These are phyloP conservation scores for Centrapalus pauciflorus DNA, from an alignment of 129 eudicot species.

Conservation along the genomic window DNA sequence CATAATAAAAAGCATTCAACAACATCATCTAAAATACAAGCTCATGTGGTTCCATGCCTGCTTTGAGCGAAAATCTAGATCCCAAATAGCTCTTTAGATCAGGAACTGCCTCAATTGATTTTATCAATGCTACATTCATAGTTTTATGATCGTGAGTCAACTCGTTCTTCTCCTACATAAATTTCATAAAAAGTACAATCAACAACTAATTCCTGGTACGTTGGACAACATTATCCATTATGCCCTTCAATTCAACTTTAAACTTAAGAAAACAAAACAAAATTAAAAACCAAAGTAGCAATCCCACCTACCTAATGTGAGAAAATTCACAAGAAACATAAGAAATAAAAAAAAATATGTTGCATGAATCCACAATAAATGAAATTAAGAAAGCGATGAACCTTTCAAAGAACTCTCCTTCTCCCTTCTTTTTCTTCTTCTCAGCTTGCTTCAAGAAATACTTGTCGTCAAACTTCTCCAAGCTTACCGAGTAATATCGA, in stretches of 20 bases:
- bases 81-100: constrained; percentile 58
- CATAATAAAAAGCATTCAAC: not conserved
- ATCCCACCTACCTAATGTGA: too few species aligned
- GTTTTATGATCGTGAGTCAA: constrained; percentile 63
- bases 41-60: constrained; percentile 70
- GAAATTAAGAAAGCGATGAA: not conserved
- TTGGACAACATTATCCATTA: too few species aligned
- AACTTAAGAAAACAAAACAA: too few species aligned
- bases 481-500: constrained; percentile 42
- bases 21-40: constrained; percentile 51
- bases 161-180: constrained; percentile 39
- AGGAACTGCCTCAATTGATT: constrained; percentile 48
- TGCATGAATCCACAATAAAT: not conserved
- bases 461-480: constrained; percentile 55
- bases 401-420: constrained; percentile 72
- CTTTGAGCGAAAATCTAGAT: constrained; percentile 59
- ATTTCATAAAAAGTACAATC: not conserved
- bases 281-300: too few species aligned
- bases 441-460: constrained; percentile 52
- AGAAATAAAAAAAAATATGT: too few species aligned
- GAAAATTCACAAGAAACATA: too few species aligned
- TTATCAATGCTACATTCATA: constrained; percentile 44
- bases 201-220: too few species aligned
- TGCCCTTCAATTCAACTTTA: too few species aligned
- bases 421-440: constrained; percentile 67